Evolutionary conservation across 495 filamentous ascomycete genomes (phyloP).

Genomic region (Collariella sp.): DNA sequence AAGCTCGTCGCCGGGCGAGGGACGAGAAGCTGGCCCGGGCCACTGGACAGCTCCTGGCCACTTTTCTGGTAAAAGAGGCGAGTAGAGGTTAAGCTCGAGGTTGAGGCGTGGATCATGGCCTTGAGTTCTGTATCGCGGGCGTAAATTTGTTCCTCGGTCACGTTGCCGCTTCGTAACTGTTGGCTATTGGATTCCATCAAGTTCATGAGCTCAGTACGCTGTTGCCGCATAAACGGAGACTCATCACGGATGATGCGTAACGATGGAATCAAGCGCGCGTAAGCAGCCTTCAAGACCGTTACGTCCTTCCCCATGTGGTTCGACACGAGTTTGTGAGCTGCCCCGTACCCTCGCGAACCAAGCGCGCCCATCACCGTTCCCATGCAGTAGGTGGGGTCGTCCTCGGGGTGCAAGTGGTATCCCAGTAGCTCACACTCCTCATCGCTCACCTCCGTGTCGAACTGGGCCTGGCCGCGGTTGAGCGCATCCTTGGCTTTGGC

Average conservation of each 20-base stretch:
- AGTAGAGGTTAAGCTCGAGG: too few relatives aligned
- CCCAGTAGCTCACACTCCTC: neutral
- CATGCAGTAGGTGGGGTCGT: neutral
- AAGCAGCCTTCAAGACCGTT: neutral
- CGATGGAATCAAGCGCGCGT: neutral
- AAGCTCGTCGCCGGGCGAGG: too few relatives aligned
- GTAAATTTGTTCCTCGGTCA: too few relatives aligned
- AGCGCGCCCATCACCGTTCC: neutral
- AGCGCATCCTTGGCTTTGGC: slow-evolving; percentile 1
- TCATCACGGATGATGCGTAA: too few relatives aligned
- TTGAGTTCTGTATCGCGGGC: too few relatives aligned
- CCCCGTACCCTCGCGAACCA: neutral
- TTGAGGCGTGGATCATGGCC: too few relatives aligned
- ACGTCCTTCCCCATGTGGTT: neutral
- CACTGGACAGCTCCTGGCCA: too few relatives aligned
- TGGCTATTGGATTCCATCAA: too few relatives aligned
- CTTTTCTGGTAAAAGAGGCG: too few relatives aligned
- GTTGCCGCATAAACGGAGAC: too few relatives aligned
- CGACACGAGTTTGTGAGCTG: neutral
- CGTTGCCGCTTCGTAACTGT: too few relatives aligned
- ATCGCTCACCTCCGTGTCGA: neutral
- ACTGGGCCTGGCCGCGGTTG: neutral
- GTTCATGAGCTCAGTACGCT: neutral
- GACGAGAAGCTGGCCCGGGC: too few relatives aligned
- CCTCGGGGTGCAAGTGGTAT: neutral